phyloP scores from a whole-genome alignment of 225 moss, liverwort and hornwort species.

The Polytrichum formosum region DNA sequence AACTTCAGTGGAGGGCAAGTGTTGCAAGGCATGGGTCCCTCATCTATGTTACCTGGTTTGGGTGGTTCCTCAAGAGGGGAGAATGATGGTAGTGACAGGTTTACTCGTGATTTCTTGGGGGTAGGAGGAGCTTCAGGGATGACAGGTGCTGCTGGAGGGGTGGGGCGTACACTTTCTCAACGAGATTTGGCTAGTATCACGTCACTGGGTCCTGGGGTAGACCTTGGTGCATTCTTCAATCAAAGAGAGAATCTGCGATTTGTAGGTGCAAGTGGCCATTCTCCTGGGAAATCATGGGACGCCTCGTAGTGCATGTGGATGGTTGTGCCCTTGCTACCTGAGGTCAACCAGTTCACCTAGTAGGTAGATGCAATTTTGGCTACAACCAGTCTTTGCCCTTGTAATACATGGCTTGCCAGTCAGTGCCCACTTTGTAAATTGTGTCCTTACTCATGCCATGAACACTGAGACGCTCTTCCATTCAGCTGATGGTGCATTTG shows the following conservation, averaged over 20 bases:
- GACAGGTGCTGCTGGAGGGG: constrained; percentile 66
- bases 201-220: constrained; percentile 77
- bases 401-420: constrained; percentile 52
- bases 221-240: constrained; percentile 79
- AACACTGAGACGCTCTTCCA: constrained; percentile 33
- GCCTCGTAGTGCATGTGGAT: constrained; percentile 52
- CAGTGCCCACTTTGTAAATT: constrained; percentile 52
- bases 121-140: constrained; percentile 78
- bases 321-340: constrained; percentile 38
- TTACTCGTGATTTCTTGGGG: constrained; percentile 95
- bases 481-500: constrained; percentile 52
- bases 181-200: constrained; percentile 82
- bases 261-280: constrained; percentile 81
- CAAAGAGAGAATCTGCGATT: constrained; percentile 78
- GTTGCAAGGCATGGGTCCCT: constrained; percentile 67
- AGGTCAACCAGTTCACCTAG: constrained; percentile 30
- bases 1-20: constrained; percentile 62
- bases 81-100: constrained; percentile 88
- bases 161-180: constrained; percentile 82
- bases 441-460: constrained; percentile 39
- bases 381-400: constrained; percentile 39
- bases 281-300: constrained; percentile 96
- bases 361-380: constrained; percentile 58
- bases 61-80: constrained; percentile 71
- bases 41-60: constrained; percentile 64